Evolutionary conservation across 2,329 filamentous ascomycete species (phyloP).

Genomic region (Curvularia sp.): DNA sequence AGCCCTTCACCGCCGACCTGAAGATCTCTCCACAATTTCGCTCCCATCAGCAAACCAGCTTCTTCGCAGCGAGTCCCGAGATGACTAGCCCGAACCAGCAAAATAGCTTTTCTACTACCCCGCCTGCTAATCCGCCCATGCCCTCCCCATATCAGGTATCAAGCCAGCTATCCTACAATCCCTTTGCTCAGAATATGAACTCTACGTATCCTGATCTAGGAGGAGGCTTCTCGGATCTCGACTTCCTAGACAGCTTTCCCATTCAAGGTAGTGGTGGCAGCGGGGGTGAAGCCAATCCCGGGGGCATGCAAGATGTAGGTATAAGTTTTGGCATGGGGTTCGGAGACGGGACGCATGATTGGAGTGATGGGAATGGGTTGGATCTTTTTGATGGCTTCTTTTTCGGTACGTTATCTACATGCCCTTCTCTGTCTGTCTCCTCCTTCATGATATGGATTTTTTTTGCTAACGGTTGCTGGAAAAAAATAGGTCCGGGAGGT

Average conservation of each 20-base stretch:
- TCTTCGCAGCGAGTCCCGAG: slow-evolving; percentile 18
- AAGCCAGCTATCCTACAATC: slow-evolving; percentile 40
- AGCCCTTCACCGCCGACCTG: slow-evolving; percentile 36
- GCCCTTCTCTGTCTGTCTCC: not conserved
- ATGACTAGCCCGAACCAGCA: slow-evolving; percentile 28
- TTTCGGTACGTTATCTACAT: slow-evolving; percentile 22
- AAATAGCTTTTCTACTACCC: slow-evolving; percentile 18
- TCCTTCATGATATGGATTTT: not conserved
- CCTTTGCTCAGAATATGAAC: slow-evolving; percentile 37
- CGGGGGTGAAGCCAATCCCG: slow-evolving; percentile 47
- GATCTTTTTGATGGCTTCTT: slow-evolving; percentile 71
- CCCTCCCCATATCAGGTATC: slow-evolving; percentile 40
- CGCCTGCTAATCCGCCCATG: slow-evolving; percentile 11
- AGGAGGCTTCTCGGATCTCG: slow-evolving; percentile 55
- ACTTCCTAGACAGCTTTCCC: slow-evolving; percentile 62
- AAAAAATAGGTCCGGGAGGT: slow-evolving; percentile 8
- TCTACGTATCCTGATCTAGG: slow-evolving; percentile 40
- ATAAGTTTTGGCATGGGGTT: slow-evolving; percentile 62
- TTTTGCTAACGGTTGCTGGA: not conserved
- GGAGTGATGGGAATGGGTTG: slow-evolving; percentile 51
- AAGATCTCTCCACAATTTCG: slow-evolving; percentile 49
- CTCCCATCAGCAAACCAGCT: slow-evolving; percentile 19
- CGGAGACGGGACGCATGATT: slow-evolving; percentile 64
- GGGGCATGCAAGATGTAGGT: slow-evolving; percentile 63
- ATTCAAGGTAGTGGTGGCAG: slow-evolving; percentile 30